Evolutionary conservation across 306 rosid genomes (phyloP).

Genomic region (Boehmeria nivea): DNA sequence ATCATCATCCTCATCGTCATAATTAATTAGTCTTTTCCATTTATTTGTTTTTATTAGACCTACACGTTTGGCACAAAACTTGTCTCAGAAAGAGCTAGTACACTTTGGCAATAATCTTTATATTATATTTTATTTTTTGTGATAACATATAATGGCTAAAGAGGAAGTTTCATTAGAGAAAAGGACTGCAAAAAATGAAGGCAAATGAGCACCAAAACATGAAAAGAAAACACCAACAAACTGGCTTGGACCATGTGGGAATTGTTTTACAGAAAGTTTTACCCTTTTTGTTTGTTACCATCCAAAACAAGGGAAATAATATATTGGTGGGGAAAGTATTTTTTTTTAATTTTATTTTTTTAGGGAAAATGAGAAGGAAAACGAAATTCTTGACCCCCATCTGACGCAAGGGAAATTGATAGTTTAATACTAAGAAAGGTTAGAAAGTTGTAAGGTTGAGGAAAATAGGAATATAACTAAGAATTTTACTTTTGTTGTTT

Average conservation of each 20-base stretch:
- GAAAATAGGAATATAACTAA: not conserved
- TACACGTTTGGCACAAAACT: conserved; percentile 31
- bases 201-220: conserved; percentile 32
- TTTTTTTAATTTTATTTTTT: not conserved
- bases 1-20: no score
- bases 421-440: conserved; percentile 15
- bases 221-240: conserved; percentile 56
- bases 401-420: conserved; percentile 45
- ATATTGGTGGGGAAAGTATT: not conserved
- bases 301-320: conserved; percentile 11
- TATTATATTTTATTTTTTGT: no score
- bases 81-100: not conserved
- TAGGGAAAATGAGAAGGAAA: conserved; percentile 1
- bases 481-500: not conserved
- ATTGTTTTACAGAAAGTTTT: conserved; percentile 11
- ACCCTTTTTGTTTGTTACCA: conserved; percentile 20
- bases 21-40: no score
- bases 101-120: no score
- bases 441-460: conserved; percentile 13
- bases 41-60: no score
- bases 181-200: not conserved
- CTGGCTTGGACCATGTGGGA: conserved; percentile 14
- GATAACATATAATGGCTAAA: conserved; percentile 18
- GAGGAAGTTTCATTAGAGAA: conserved; percentile 26
- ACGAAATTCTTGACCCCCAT: conserved; percentile 66